Conservation (phyloP, 495 filamentous ascomycete species). For the Xylaria nigripes region DNA sequence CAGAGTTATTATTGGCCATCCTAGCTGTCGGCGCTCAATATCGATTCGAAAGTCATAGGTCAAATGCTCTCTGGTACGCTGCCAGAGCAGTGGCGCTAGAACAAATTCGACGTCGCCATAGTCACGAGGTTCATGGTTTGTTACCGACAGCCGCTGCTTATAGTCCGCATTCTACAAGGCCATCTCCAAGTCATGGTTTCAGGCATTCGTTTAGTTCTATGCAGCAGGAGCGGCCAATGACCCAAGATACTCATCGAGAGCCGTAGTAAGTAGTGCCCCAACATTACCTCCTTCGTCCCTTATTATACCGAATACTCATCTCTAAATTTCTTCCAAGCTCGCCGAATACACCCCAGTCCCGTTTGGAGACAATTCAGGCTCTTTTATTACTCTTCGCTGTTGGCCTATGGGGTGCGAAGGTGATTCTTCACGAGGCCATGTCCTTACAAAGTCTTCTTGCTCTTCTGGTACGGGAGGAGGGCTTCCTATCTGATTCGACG, state of each 20-base stretch:
- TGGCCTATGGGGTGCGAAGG: constrained; percentile 49
- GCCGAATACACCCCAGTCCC: constrained; percentile 44
- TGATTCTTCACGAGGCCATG: constrained; percentile 49
- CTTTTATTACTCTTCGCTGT: constrained; percentile 49
- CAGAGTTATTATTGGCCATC: constrained; percentile 57
- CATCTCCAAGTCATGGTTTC: constrained; percentile 42
- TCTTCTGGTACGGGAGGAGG: constrained; percentile 47
- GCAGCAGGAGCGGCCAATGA: constrained; percentile 43
- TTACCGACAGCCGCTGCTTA: constrained; percentile 43
- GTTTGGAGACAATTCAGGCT: constrained; percentile 49
- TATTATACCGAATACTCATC: constrained; percentile 16
- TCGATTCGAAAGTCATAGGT: constrained; percentile 58
- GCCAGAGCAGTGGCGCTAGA: constrained; percentile 46
- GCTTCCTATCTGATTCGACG: constrained; percentile 35
- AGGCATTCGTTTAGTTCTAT: constrained; percentile 45
- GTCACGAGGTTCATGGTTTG: constrained; percentile 42
- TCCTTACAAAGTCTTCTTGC: constrained; percentile 47
- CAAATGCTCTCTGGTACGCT: constrained; percentile 64
- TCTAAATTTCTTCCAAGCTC: constrained; percentile 23
- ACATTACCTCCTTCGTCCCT: neutral
- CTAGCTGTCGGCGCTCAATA: constrained; percentile 60
- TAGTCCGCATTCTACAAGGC: constrained; percentile 43
- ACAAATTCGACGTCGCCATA: constrained; percentile 46
- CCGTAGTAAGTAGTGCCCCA: constrained; percentile 34
- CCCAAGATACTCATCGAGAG: constrained; percentile 44